Percentiles rank a stretch among this genome's conserved stretches.
Evolutionary conservation across 768 basidiomycete species (phyloP).

Genomic region (Podaxis sp.): DNA sequence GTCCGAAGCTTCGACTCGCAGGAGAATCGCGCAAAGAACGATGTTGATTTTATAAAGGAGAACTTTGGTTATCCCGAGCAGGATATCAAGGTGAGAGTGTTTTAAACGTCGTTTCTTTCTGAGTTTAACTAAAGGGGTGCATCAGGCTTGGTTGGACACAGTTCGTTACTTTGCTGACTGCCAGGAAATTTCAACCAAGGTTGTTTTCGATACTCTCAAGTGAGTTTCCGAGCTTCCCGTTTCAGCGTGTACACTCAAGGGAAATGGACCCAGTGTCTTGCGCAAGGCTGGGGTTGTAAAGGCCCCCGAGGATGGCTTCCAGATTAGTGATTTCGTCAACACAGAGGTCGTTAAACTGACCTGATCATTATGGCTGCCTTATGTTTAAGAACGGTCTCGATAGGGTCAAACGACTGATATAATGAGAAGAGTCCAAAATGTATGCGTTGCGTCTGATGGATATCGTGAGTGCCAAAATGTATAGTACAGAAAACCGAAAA

Average conservation of each 20-base stretch:
- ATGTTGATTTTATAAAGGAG: slow-evolving; percentile 73
- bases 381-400: not conserved
- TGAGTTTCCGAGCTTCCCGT: slow-evolving; percentile 30
- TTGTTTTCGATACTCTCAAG: slow-evolving; percentile 72
- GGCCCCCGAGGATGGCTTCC: slow-evolving; percentile 16
- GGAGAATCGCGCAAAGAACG: slow-evolving; percentile 53
- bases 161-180: slow-evolving; percentile 76
- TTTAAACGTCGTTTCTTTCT: not conserved
- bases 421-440: not conserved
- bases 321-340: slow-evolving; percentile 14
- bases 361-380: not conserved
- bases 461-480: not conserved
- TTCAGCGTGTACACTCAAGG: not conserved
- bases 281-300: slow-evolving; percentile 17
- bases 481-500: slow-evolving; percentile 18
- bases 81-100: slow-evolving; percentile 65
- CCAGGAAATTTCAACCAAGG: slow-evolving; percentile 56
- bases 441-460: not conserved
- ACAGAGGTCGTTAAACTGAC: not conserved
- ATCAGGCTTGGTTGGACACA: slow-evolving; percentile 80
- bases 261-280: not conserved
- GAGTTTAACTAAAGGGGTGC: not conserved
- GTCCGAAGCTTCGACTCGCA: slow-evolving; percentile 66
- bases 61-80: slow-evolving; percentile 81
- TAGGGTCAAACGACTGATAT: not conserved